These are phyloP conservation scores for Podochytrium sp. DNA, from an alignment of 192 early-diverging fungal genomes.

Conservation along the genomic window DNA sequence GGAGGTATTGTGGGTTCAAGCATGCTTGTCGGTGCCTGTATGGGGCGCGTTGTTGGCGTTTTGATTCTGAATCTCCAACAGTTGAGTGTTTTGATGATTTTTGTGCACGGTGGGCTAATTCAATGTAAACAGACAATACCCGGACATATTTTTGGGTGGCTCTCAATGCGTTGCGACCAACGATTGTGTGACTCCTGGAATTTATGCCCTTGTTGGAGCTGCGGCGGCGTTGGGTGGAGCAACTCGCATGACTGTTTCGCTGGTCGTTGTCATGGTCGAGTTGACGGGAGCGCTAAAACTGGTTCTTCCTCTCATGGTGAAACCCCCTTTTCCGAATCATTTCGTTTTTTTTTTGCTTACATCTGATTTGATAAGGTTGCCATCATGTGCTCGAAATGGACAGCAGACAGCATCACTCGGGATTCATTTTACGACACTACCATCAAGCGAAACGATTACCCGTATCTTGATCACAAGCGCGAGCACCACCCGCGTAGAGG, in stretches of 20 bases:
- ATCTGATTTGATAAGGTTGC: constrained; percentile 10
- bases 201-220: constrained; percentile 89
- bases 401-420: constrained; percentile 64
- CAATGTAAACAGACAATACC: constrained; percentile 48
- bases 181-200: constrained; percentile 79
- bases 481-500: constrained; percentile 70
- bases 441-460: constrained; percentile 72
- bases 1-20: constrained; percentile 90
- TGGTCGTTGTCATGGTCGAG: constrained; percentile 95
- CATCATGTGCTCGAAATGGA: constrained; percentile 60
- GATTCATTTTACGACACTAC: constrained; percentile 73
- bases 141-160: constrained; percentile 47
- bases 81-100: background rate
- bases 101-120: background rate
- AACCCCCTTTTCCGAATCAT: background rate
- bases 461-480: constrained; percentile 76
- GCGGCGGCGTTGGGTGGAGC: constrained; percentile 82
- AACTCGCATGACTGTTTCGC: constrained; percentile 80
- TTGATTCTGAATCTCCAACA: constrained; percentile 58
- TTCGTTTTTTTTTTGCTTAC: background rate
- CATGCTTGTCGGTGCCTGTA: constrained; percentile 86
- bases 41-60: constrained; percentile 82
- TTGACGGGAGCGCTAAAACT: constrained; percentile 88
- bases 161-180: constrained; percentile 72
- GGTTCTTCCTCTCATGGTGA: constrained; percentile 55